Evolutionary conservation across 768 basidiomycete species (phyloP).

Genomic region (Lentinula sp.): DNA sequence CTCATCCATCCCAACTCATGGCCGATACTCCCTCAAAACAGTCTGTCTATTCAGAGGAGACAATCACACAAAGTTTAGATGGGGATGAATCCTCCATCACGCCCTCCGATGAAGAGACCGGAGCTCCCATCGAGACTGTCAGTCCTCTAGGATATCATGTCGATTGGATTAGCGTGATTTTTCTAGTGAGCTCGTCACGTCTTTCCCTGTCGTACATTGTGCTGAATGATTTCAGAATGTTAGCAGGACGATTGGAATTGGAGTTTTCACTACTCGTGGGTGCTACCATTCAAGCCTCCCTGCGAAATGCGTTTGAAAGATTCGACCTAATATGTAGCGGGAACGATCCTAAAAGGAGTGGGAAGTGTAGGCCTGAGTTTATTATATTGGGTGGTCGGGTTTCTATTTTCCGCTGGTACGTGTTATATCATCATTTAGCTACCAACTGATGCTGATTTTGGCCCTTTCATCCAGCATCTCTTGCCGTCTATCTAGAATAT

Average conservation of each 20-base stretch:
- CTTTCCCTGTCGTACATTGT: not conserved
- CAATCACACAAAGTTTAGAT: not conserved
- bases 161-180: conserved; percentile 20
- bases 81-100: not conserved
- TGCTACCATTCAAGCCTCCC: not conserved
- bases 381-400: conserved; percentile 36
- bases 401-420: conserved; percentile 27
- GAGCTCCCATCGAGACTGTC: conserved; percentile 25
- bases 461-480: conserved; percentile 17
- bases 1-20: not conserved
- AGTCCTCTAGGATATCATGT: conserved; percentile 31
- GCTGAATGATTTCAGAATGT: conserved; percentile 18
- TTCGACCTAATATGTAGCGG: conserved; percentile 18
- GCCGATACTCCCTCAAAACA: not conserved
- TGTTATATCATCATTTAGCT: not conserved
- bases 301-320: not conserved
- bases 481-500: conserved; percentile 38
- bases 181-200: conserved; percentile 12
- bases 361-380: conserved; percentile 33
- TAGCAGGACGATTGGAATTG: conserved; percentile 33
- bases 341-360: conserved; percentile 28
- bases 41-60: not conserved
- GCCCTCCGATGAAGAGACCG: conserved; percentile 2
- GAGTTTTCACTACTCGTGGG: conserved; percentile 26
- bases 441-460: not conserved